Conservation (phyloP, 352 stramenopile genomes). For the Pilasporangium apinafurcum region DNA sequence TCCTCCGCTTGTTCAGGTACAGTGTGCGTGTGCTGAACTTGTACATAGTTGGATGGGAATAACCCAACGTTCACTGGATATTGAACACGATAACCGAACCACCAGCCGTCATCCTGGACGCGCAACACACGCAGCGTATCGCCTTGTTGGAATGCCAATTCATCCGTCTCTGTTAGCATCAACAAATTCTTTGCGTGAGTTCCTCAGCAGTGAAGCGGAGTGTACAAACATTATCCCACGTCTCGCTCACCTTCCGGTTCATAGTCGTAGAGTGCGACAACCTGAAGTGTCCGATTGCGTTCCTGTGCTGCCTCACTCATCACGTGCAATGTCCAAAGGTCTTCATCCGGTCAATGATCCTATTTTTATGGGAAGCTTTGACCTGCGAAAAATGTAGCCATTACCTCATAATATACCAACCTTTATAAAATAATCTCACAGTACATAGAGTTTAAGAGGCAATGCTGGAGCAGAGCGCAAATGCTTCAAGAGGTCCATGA, state of each 20-base stretch:
- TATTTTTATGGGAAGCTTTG: too few species aligned
- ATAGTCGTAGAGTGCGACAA: constrained; percentile 53
- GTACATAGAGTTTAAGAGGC: too few species aligned
- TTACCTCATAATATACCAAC: too few species aligned
- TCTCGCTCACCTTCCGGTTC: constrained; percentile 36
- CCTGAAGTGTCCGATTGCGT: constrained; percentile 32
- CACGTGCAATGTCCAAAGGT: too few species aligned
- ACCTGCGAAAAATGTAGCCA: too few species aligned
- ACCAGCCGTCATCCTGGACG: constrained; percentile 63
- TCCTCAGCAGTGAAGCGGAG: background rate
- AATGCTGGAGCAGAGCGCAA: too few species aligned
- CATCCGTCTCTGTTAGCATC: constrained; percentile 32
- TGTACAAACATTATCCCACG: background rate
- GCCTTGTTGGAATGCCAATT: constrained; percentile 39
- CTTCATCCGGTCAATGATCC: too few species aligned
- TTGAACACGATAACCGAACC: constrained; percentile 30
- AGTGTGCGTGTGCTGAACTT: constrained; percentile 1
- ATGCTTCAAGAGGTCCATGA: too few species aligned
- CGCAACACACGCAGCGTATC: constrained; percentile 36
- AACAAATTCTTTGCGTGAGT: background rate
- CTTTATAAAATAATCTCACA: too few species aligned
- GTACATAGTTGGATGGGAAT: constrained; percentile 70
- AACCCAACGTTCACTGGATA: constrained; percentile 22
- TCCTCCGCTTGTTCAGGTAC: background rate
- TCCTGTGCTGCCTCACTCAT: too few species aligned